Base-by-base conservation (phyloP, 805 yeast genomes). In the Hanseniaspora pseudoguilliermondii region DNA sequence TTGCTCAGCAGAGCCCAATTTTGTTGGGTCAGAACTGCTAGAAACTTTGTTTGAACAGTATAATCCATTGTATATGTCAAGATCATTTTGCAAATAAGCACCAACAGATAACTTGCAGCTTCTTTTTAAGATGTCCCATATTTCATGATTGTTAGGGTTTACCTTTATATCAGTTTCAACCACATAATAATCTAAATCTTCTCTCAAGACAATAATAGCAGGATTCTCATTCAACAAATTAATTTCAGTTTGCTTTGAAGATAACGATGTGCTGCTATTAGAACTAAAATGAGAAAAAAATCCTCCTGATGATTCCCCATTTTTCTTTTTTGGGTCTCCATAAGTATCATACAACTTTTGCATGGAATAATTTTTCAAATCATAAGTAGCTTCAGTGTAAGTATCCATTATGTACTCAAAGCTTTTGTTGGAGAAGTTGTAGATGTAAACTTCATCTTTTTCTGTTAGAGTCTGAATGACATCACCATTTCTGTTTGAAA, bases 101-200 rank as follows among this genome's bases (percentile, higher is more conserved):
- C 95, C 95, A 11, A 88, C 93, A 58, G 79, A 78, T 49, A 79
- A 65, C 67, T 91, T 91, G 59, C 91, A 72, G 40, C 74, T 73
- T 60, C 79, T 78, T 76, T 89, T 82, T 44, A 82, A 79, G 27
- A 66, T 65, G 32, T 66, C 68, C 59, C 66, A 60, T 35, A 68
- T 59, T 42, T 64, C 69, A 36, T 65, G 66, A 38, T 64, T 67
- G 47, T 79, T 81, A 23, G 72, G 71, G 49, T 73, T 67, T 40
- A 81, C 69, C 1, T 84, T 83, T 1, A 75, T 68, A 42, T 71
- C 70, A 44, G 87, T 90, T 2, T 96, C 95, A 18, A 93, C 82
- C 60, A 95, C 86, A 68, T 90, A 93, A 69, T 80, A 93, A 66
- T 93, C 98, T 61, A 93, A 75, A 69, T 93, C 98, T 67, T 93